These are phyloP conservation scores for Cercis canadensis DNA, from an alignment of 306 rosid species.

Conservation along the genomic window DNA sequence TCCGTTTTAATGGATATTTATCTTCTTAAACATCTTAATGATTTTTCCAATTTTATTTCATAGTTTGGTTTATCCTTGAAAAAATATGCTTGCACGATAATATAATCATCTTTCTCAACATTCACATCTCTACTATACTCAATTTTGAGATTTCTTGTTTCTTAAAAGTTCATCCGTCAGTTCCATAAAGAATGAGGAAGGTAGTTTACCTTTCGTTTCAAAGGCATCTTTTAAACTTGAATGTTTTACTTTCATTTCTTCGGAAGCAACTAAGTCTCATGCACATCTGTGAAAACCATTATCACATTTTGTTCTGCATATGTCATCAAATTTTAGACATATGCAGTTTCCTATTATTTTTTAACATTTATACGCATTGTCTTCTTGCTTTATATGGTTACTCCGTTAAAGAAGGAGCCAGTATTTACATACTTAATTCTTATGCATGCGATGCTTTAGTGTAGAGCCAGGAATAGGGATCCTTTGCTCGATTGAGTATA, in stretches of 20 bases:
- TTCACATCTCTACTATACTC: not conserved
- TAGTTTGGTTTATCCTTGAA: not conserved
- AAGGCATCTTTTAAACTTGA: slow-evolving; percentile 2
- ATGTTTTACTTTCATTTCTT: slow-evolving; percentile 1
- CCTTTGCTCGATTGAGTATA: too few species aligned
- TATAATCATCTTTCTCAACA: not conserved
- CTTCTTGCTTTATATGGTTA: too few species aligned
- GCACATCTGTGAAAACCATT: not conserved
- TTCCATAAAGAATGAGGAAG: slow-evolving; percentile 2
- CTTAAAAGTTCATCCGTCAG: slow-evolving; percentile 2
- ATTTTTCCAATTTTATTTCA: not conserved
- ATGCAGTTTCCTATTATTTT: too few species aligned
- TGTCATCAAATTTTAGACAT: too few species aligned
- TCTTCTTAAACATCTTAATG: not conserved
- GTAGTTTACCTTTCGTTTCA: not conserved
- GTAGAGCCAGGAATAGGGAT: too few species aligned
- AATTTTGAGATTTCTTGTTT: not conserved
- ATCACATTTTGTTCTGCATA: not conserved
- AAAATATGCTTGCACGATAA: not conserved
- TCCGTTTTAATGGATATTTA: not conserved
- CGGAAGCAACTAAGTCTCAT: not conserved
- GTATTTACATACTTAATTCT: too few species aligned
- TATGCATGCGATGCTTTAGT: too few species aligned
- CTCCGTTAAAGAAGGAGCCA: too few species aligned
- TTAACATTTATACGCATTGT: too few species aligned